Conservation (phyloP, 2,329 filamentous ascomycete genomes). For the Botrytis fabae region DNA sequence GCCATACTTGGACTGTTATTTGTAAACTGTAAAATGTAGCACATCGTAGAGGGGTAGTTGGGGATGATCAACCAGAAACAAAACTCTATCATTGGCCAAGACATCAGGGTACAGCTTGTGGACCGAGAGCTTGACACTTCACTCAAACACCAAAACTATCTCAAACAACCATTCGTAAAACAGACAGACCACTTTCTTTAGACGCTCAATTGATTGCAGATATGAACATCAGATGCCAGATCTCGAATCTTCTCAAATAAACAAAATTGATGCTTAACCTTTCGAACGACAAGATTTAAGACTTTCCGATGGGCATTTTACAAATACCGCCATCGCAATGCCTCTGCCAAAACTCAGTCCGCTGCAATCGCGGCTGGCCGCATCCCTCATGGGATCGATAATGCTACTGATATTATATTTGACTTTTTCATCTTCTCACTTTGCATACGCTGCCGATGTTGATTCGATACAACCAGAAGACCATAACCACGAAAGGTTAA, state of each 20-base stretch:
- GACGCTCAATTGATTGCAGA: background rate
- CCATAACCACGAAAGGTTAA: slow-evolving; percentile 50
- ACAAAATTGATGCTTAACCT: slow-evolving; percentile 7
- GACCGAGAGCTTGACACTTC: slow-evolving; percentile 19
- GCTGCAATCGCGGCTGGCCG: slow-evolving; percentile 70
- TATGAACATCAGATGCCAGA: background rate
- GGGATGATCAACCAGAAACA: slow-evolving; percentile 3
- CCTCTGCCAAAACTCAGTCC: slow-evolving; percentile 56
- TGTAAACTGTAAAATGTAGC: background rate
- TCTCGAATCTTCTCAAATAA: background rate
- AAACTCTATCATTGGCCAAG: slow-evolving; percentile 22
- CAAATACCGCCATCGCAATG: slow-evolving; percentile 31
- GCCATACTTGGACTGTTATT: background rate
- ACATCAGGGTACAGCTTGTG: slow-evolving; percentile 13
- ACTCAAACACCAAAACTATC: slow-evolving; percentile 18
- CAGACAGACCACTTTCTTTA: slow-evolving; percentile 2
- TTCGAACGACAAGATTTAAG: background rate
- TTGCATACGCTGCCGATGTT: slow-evolving; percentile 63
- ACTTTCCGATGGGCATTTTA: slow-evolving; percentile 22
- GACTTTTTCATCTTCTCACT: slow-evolving; percentile 56
- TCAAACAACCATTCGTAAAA: background rate
- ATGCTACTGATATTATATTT: slow-evolving; percentile 62
- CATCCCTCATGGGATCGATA: slow-evolving; percentile 62
- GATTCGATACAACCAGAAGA: slow-evolving; percentile 46
- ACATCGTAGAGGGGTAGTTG: background rate